Evolutionary conservation across 2,329 filamentous ascomycete species (phyloP), one percentile per base, ranked within the genome.

Genomic region (Ceratocystis harringtonii): DNA sequence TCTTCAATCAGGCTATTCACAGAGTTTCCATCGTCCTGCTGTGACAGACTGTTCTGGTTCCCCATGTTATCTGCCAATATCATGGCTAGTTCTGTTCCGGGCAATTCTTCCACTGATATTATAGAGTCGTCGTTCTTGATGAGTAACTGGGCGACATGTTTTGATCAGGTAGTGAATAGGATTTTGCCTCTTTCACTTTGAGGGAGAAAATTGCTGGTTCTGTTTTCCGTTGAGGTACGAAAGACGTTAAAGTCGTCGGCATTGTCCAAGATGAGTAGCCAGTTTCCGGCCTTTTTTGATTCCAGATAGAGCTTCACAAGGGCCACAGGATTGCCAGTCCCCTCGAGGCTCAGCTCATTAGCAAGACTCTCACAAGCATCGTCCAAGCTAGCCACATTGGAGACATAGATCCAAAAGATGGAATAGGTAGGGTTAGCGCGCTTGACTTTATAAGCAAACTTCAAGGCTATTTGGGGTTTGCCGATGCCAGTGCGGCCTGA

Each of bases 121-220:
- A 19, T n/a, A 50, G 45, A 17, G 5, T 12, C 5, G 5, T 8
- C 19, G 7, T 5, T 15, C 15, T 50, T 5, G 45, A 5, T 19
- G 45, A n/a, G 5, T 2, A 50, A 19, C 5, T 17, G 15, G 1
- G 15, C 45, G 5, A 50, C 57, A 30, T 67, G 5, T 10, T 52
- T 7, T 41, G 50, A 60, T 25, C 63, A 62, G 3, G 61, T 68
- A n/a, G 41, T 68, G 32, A 68, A 30, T 1, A 68, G 52, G 15
- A 64, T 62, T 8, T n/a, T 50, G 25, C 66, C 64, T 1, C 66
- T 64, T 3, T 60, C 8, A n/a, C 64, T 69, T 0, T 61, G 61
- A 0, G 74, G 76, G 4, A 78, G 68, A 68, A 71, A 72, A 3
- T 72, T 64, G 0, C 12, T 10, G 17, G 60, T 58, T n/a, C 32